Evolutionary conservation across 805 yeast genomes (phyloP), one percentile per base, ranked within the genome.

Genomic region (Yamadazyma nakazawae): DNA sequence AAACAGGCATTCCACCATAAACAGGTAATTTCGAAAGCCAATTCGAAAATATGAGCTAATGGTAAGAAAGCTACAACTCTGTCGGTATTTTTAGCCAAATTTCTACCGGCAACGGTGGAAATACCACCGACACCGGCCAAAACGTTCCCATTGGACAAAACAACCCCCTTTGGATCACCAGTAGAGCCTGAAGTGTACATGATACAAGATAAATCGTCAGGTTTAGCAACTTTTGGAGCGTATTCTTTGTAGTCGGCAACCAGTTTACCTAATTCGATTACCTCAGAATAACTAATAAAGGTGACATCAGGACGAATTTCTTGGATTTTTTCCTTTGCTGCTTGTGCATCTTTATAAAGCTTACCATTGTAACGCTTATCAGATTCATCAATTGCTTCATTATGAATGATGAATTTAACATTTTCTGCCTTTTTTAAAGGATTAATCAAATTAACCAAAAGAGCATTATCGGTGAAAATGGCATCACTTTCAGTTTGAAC

Each of bases 11-110:
- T 98, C 98, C 97, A 94, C 74, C 81, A 82, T 56, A 94, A 80
- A 32, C 79, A 61, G 26, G 80, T 66, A 59, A 90, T 73, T 73
- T 94, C 99, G 54, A 94, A 90, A 3, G 81, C 88, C 67, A 89
- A 75, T 72, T 94, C 99, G 57, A 94, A 88, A 57, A 94, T 94
- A 63, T 94, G 99, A 8, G 99, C 99, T 60, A 94, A 78, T 11
- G 99, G 99, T 63, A 94, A 79, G 66, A 92, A 91, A 14, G 91
- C 85, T 66, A 94, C 81, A 52, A 92, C 71, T 55, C 89, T 78
- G 68, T 94, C 98, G 31, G 66, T 66, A 18, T 70, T 68, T 47
- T 60, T 68, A 43, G 89, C 79, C 37, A 68, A 44, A 17, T 68
- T 67, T 46, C 80, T 72, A 38, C 76, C 75, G 43, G 89, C 82